phyloP scores from a whole-genome alignment of 2,329 filamentous ascomycete genomes.

The Cordyceps pruinosa region DNA sequence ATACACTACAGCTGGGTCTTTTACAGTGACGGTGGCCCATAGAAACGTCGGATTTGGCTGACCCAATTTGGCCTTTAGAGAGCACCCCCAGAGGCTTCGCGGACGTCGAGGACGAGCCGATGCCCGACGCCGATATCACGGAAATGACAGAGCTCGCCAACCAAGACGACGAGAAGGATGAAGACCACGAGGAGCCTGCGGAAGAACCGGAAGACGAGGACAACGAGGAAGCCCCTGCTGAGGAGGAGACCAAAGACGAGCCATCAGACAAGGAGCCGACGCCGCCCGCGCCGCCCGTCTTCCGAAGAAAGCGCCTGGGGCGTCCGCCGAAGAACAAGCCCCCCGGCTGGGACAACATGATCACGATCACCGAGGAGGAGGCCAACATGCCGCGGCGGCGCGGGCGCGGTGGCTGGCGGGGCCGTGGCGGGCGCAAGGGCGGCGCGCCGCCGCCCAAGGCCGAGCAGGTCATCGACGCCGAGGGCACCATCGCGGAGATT shows the following conservation, averaged over 20 bases:
- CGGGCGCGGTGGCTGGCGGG: conserved; percentile 65
- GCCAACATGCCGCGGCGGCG: conserved; percentile 54
- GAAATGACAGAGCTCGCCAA: conserved; percentile 22
- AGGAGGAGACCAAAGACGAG: conserved; percentile 33
- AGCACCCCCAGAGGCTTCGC: conserved; percentile 36
- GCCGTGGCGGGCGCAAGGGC: conserved; percentile 58
- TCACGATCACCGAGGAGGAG: conserved; percentile 48
- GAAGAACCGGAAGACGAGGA: conserved; percentile 33
- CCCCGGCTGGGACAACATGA: conserved; percentile 66
- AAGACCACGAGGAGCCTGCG: conserved; percentile 28
- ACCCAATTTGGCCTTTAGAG: conserved; percentile 24
- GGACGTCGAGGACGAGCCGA: conserved; percentile 34
- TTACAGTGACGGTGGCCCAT: background rate
- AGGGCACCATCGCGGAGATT: conserved; percentile 86
- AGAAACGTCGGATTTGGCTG: background rate
- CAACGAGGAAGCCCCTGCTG: conserved; percentile 29
- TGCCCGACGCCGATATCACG: conserved; percentile 26
- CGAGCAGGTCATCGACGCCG: conserved; percentile 83
- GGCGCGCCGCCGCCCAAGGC: conserved; percentile 68
- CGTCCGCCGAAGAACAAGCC: conserved; percentile 80
- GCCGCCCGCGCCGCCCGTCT: conserved; percentile 52
- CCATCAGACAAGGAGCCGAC: conserved; percentile 43
- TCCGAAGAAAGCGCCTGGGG: conserved; percentile 73
- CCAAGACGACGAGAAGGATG: conserved; percentile 40
- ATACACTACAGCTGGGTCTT: background rate